Evolutionary conservation across 169 alveolate genomes (phyloP).

Genomic region (Plasmodium coatneyi): DNA sequence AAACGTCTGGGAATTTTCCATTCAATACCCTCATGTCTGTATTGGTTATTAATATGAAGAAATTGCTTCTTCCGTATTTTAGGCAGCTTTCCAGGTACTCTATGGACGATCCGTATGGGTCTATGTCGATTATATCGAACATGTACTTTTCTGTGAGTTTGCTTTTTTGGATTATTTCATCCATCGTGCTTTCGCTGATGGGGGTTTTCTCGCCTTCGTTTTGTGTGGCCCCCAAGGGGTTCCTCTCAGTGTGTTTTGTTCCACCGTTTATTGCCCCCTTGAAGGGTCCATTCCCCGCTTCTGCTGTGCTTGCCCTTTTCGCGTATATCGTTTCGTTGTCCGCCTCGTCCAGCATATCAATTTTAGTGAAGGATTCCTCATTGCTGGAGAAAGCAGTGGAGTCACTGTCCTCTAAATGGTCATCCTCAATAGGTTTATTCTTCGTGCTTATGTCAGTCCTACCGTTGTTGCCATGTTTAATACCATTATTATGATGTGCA

Average conservation of each 20-base stretch:
- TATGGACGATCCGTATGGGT: conserved; percentile 96
- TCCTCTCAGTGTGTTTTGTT: background rate
- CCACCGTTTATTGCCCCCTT: background rate
- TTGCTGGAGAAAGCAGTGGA: conserved; percentile 16
- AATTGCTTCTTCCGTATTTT: conserved; percentile 92
- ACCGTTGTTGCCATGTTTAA: background rate
- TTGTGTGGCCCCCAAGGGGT: background rate
- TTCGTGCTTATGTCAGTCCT: background rate
- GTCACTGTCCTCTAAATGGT: conserved; percentile 6
- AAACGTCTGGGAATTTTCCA: conserved; percentile 94
- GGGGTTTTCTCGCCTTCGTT: background rate
- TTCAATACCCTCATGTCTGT: conserved; percentile 98
- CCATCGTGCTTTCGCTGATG: background rate
- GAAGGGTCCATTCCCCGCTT: background rate
- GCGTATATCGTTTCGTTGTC: background rate
- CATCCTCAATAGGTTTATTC: background rate
- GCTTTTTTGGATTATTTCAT: conserved; percentile 20
- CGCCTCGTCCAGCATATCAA: background rate
- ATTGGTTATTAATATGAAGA: conserved; percentile 92
- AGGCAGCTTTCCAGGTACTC: conserved; percentile 93
- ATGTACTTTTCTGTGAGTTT: conserved; percentile 64
- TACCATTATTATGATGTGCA: background rate
- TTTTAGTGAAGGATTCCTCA: background rate
- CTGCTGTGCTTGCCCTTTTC: background rate
- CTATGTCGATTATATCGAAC: conserved; percentile 91